Conservation (phyloP, 352 stramenopile species). For the Pythium brachiatum region DNA sequence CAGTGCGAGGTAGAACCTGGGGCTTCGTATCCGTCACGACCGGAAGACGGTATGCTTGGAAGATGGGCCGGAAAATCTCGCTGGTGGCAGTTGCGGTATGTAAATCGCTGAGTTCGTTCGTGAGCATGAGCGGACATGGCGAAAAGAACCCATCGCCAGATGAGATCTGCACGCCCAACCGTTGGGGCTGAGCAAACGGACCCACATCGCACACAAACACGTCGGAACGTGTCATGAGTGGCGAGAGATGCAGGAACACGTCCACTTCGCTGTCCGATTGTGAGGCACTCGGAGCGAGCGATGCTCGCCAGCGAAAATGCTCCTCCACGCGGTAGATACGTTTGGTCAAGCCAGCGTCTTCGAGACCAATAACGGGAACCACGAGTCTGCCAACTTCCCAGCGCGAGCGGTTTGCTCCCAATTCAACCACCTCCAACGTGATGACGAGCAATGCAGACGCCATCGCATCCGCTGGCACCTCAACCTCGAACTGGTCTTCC, state of each 20-base stretch:
- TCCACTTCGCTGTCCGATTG: slow-evolving; percentile 38
- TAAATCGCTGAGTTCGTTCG: background rate
- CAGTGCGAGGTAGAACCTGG: slow-evolving; percentile 50
- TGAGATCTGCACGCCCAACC: slow-evolving; percentile 55
- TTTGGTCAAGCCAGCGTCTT: slow-evolving; percentile 38
- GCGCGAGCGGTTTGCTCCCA: slow-evolving; percentile 28
- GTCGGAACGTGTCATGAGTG: slow-evolving; percentile 42
- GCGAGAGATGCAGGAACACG: slow-evolving; percentile 60
- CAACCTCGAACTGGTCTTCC: slow-evolving; percentile 68
- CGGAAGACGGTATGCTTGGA: slow-evolving; percentile 49
- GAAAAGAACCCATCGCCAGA: slow-evolving; percentile 61
- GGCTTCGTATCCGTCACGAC: slow-evolving; percentile 39
- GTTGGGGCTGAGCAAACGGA: slow-evolving; percentile 33
- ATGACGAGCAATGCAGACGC: slow-evolving; percentile 36
- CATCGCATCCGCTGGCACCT: slow-evolving; percentile 24
- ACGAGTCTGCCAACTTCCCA: slow-evolving; percentile 46
- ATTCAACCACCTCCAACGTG: slow-evolving; percentile 46
- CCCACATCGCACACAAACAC: slow-evolving; percentile 34
- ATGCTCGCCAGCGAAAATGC: slow-evolving; percentile 41
- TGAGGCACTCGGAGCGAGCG: background rate
- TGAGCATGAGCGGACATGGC: slow-evolving; percentile 10
- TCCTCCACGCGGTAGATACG: slow-evolving; percentile 39
- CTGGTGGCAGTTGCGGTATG: background rate
- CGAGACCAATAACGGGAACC: slow-evolving; percentile 32
- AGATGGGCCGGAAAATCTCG: slow-evolving; percentile 18